These are phyloP conservation scores for Acanthamoeba rhysodes DNA, from an alignment of 208 protist species.

Conservation along the genomic window DNA sequence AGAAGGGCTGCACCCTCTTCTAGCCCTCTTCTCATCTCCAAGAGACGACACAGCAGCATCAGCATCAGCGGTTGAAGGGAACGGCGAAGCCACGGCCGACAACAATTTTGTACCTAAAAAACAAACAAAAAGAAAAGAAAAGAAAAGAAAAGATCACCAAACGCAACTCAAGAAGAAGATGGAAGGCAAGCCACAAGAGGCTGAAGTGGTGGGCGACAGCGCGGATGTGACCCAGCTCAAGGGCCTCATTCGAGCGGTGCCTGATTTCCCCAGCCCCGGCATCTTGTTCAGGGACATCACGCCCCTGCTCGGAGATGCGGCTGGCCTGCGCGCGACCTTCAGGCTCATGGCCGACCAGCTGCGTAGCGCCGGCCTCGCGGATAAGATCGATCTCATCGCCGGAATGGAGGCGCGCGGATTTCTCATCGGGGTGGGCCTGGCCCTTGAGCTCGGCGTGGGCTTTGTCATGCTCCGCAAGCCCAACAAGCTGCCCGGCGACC, in stretches of 20 bases:
- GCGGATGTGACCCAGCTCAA: background rate
- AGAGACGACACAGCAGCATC: no score
- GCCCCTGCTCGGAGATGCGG: background rate
- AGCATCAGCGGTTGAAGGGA: no score
- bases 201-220: background rate
- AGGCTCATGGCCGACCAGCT: background rate
- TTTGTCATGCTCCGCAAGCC: slow-evolving; percentile 59
- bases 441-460: slow-evolving; percentile 4
- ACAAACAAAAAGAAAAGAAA: background rate
- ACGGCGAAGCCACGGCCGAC: no score
- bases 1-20: background rate
- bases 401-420: slow-evolving; percentile 45
- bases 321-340: slow-evolving; percentile 2
- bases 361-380: background rate
- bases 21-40: background rate
- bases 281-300: slow-evolving; percentile 52
- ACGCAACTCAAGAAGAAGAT: background rate
- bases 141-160: background rate
- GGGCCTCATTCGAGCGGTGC: slow-evolving; percentile 10
- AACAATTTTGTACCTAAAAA: no score
- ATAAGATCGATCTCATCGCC: slow-evolving; percentile 1
- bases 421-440: background rate
- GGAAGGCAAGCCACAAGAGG: background rate
- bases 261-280: slow-evolving; percentile 27
- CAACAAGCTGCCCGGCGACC: slow-evolving; percentile 64